Evolutionary conservation across 108 stramenopile genomes (phyloP), one percentile per base, ranked within the genome.

Genomic region (Cyclostephanos invisitatus): DNA sequence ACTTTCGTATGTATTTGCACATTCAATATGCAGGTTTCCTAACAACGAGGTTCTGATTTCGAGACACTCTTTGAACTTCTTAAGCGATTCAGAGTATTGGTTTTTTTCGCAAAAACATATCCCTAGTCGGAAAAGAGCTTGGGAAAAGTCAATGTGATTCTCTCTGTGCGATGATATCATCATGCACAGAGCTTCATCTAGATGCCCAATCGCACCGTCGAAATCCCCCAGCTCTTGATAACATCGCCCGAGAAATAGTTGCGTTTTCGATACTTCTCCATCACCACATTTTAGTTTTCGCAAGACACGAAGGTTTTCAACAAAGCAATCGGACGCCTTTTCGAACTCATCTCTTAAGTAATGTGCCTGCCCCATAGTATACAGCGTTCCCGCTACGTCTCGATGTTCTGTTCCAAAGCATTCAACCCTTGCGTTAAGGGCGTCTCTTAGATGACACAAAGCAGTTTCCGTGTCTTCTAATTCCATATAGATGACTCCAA

Each of bases 1-100:
- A 15, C 80, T 84, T 62, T 84, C 83, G 50, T 77, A 70, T 5
- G 80, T 73, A 38, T 84, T 73, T 5, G 73, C 81, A 48, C 62
- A 73, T 38, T 70, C 68, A 55, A 82, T 64, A 50, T 75, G 68
- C 38, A 70, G 56, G 53, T 78, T 67, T 7, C 76, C 84, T 35
- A 74, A 64, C 49, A 82, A 18, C 11, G 54, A 42, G 4, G 47
- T 67, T 68, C 76, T 55, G 5, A 84, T 81, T 2, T 59, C 40
- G 12, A 72, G 62, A 49, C 76, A 77, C 24, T 79, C 72, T 24
- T 72, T 62, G 65, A 81, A 73, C 20, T 62, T 70, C 24, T 81
- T 48, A 7, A 81, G 42, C 6, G 83, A 81, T 37, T 75, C 49
- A 12, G 42, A 32, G 49, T 68, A 70, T 17, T 77, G 51, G 37